These are phyloP conservation scores for Circinella minor DNA, from an alignment of 371 early-diverging fungal species.

Conservation along the genomic window DNA sequence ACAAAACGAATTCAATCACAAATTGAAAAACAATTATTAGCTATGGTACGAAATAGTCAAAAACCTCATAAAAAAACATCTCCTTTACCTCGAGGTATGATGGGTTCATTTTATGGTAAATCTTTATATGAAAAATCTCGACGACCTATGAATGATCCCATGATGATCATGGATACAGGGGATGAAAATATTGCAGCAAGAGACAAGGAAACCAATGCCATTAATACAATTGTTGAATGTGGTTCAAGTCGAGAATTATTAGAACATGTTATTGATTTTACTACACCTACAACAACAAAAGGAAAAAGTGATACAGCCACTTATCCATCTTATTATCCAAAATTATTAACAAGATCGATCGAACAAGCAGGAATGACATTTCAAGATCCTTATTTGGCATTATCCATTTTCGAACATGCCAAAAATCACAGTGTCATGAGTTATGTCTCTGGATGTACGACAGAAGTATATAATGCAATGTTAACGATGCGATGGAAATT, in stretches of 20 bases:
- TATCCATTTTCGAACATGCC: conserved; percentile 50
- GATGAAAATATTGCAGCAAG: conserved; percentile 2
- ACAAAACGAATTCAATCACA: conserved; percentile 15
- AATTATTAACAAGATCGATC: conserved; percentile 34
- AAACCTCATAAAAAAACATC: conserved; percentile 22
- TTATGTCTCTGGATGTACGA: conserved; percentile 49
- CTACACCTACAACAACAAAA: conserved; percentile 15
- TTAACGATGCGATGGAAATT: conserved; percentile 38
- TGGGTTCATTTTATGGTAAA: conserved; percentile 17
- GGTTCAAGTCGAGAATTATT: conserved; percentile 16
- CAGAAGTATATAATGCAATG: conserved; percentile 40
- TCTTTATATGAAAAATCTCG: too few relatives aligned
- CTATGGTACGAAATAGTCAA: conserved; percentile 22
- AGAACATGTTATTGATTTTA: background rate
- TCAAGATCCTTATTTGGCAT: conserved; percentile 48
- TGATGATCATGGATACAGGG: background rate
- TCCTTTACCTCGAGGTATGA: conserved; percentile 28
- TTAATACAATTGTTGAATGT: conserved; percentile 15
- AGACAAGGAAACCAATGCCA: conserved; percentile 19
- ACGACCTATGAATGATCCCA: background rate
- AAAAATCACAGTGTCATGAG: conserved; percentile 41
- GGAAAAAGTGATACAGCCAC: background rate
- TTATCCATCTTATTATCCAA: conserved; percentile 37
- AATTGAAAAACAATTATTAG: conserved; percentile 35
- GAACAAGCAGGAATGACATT: conserved; percentile 31